These are phyloP conservation scores for Pleurotus sapidus DNA, from an alignment of 768 basidiomycete species.

Conservation along the genomic window DNA sequence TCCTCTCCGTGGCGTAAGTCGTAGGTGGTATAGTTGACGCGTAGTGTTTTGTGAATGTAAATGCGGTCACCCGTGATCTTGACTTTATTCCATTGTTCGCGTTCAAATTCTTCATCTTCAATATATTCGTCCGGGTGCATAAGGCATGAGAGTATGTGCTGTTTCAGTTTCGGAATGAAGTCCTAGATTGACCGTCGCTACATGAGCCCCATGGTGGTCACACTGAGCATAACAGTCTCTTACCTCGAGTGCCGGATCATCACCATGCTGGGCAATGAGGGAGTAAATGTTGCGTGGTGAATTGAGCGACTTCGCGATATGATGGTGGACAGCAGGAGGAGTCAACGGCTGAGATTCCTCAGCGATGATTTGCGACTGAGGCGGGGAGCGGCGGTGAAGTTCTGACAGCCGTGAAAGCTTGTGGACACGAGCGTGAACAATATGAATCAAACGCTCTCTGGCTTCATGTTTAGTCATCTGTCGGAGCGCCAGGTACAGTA, in stretches of 20 bases:
- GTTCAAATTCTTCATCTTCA: constrained; percentile 11
- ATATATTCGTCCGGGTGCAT: constrained; percentile 8
- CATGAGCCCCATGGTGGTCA: no score
- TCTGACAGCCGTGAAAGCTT: neutral
- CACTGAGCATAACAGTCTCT: neutral
- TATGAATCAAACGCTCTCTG: constrained; percentile 5
- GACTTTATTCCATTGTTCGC: constrained; percentile 8
- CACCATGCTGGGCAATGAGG: neutral
- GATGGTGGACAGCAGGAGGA: neutral
- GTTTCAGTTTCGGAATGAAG: constrained; percentile 4
- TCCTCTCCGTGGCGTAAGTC: constrained; percentile 36
- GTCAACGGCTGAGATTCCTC: neutral
- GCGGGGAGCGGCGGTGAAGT: neutral
- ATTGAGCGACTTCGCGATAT: constrained; percentile 4
- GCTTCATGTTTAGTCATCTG: constrained; percentile 14
- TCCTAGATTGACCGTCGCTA: neutral
- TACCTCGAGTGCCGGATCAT: constrained; percentile 9
- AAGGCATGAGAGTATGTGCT: constrained; percentile 8
- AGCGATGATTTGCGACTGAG: neutral
- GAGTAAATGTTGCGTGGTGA: neutral
- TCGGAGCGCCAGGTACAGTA: no score
- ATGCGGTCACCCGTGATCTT: constrained; percentile 19
- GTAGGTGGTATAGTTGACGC: constrained; percentile 39
- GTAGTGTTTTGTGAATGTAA: constrained; percentile 27
- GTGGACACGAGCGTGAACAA: neutral